A percentile compares a stretch with the other conserved stretches of the same genome.
Conservation (phyloP, 805 yeast species). For the Candida insectalens region DNA sequence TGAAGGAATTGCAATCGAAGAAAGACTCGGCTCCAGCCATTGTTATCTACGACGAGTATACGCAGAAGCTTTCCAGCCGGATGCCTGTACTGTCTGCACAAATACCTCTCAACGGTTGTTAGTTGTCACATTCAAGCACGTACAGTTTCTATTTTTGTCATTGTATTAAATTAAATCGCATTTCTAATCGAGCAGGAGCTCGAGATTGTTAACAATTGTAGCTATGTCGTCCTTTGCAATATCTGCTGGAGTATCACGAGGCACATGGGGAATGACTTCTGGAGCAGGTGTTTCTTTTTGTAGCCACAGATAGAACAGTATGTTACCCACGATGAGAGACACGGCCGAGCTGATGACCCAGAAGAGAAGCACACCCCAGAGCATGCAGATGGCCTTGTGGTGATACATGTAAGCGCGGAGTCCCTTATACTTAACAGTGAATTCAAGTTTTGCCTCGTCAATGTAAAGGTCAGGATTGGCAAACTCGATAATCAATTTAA, state of each 20-base stretch:
- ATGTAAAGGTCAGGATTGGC: constrained; percentile 10
- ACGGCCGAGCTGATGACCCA: constrained; percentile 26
- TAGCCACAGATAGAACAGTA: neutral
- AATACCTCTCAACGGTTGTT: neutral
- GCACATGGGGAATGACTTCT: too few relatives aligned
- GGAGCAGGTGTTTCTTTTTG: neutral
- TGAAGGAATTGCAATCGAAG: neutral
- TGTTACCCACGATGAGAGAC: constrained; percentile 13
- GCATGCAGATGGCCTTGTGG: constrained; percentile 24
- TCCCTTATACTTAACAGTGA: constrained; percentile 32
- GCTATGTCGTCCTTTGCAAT: too few relatives aligned
- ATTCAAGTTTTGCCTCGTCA: constrained; percentile 9
- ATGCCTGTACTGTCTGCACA: neutral
- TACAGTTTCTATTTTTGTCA: too few relatives aligned
- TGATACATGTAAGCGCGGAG: constrained; percentile 30
- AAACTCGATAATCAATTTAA: constrained; percentile 16
- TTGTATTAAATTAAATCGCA: too few relatives aligned
- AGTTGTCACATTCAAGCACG: too few relatives aligned
- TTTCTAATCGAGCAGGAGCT: too few relatives aligned
- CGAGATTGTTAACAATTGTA: too few relatives aligned
- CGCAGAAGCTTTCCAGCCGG: too few relatives aligned
- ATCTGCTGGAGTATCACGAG: too few relatives aligned
- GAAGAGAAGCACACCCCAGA: constrained; percentile 28
- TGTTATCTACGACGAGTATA: too few relatives aligned
- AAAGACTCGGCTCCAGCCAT: too few relatives aligned